Base-by-base conservation (phyloP, 306 rosid genomes). In the Mimosa pudica region DNA sequence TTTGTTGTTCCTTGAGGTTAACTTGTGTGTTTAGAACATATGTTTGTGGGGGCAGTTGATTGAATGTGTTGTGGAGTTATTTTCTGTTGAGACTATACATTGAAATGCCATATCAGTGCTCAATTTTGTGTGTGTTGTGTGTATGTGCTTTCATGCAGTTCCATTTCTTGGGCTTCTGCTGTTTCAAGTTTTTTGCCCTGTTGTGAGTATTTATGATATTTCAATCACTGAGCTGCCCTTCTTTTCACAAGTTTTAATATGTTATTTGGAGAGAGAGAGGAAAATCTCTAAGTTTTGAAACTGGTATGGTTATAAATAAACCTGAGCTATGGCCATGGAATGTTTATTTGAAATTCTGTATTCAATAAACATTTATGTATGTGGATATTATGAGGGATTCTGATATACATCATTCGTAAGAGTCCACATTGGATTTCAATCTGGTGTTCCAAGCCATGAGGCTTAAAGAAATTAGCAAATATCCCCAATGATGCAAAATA, bases 291-390 rank as follows among this genome's bases (percentile, higher is more conserved):
- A 82, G 74, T 67, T 64, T 38, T 52, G 47, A 44, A 77, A 32
- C 18, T 64, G 47, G 60, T 14, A 42, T 42, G 24, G 33, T 17
- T 45, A 17, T 42, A 70, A 20, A 32, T 24, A 24, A 24, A 24
- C n/a, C 47, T 16, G 45, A 47, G 18, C 45, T 36, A 61, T 49
- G 32, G 30, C 46, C 48, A 49, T 12, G 35, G 35, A 13, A 10
- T 82, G 49, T 18, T 48, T 76, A 10, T 67, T 70, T 61, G 69
- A 58, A 77, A 41, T 76, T 70, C 48, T 76, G 18, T 14, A 20
- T 69, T 16, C 71, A 42, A 16, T 20, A 54, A 42, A 62, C 24
- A 17, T 13, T 52, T 24, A 13, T 11, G 54, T 16, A 13, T 35
- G 30, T 24, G 68, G 68, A 52, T 52, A n/a, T 60, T 67, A 20